phyloP scores from a whole-genome alignment of 352 stramenopile genomes.

The Phytophthora kernoviae region DNA sequence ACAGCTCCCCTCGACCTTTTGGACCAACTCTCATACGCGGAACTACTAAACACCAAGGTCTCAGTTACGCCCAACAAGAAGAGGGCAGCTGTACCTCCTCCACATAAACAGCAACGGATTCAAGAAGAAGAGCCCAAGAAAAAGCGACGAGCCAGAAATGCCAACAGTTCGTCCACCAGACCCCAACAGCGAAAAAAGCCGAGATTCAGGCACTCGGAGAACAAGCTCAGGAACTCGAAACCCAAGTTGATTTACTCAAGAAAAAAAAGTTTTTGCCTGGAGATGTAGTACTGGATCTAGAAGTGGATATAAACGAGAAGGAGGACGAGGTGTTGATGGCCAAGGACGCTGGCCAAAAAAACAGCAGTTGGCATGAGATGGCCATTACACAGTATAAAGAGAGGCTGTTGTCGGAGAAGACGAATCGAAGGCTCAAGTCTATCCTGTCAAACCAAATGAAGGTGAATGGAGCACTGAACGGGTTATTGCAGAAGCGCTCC shows the following conservation, averaged over 20 bases:
- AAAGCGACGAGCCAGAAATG: constrained; percentile 21
- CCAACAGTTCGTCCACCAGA: constrained; percentile 23
- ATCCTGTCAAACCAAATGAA: constrained; percentile 31
- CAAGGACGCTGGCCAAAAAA: background rate
- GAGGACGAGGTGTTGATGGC: background rate
- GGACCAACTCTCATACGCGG: background rate
- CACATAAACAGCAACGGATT: constrained; percentile 7
- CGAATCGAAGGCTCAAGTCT: constrained; percentile 31
- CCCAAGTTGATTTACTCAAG: constrained; percentile 30
- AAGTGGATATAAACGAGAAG: background rate
- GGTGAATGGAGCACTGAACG: constrained; percentile 16
- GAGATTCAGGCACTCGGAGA: constrained; percentile 34
- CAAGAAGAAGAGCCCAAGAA: constrained; percentile 15
- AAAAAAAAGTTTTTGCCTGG: constrained; percentile 16
- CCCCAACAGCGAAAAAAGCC: constrained; percentile 31
- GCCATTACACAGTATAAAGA: constrained; percentile 24
- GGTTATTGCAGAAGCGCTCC: constrained; percentile 23
- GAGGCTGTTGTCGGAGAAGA: constrained; percentile 32
- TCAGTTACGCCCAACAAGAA: background rate
- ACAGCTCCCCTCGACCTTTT: constrained; percentile 5
- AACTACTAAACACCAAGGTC: constrained; percentile 3
- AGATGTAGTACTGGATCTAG: constrained; percentile 8
- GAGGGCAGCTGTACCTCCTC: constrained; percentile 5
- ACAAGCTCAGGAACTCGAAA: constrained; percentile 26
- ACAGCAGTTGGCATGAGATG: constrained; percentile 22